Percentiles rank a stretch among this genome's conserved stretches.
Conservation (phyloP, 495 filamentous ascomycete species). For the Rhizodiscina lignyota region DNA sequence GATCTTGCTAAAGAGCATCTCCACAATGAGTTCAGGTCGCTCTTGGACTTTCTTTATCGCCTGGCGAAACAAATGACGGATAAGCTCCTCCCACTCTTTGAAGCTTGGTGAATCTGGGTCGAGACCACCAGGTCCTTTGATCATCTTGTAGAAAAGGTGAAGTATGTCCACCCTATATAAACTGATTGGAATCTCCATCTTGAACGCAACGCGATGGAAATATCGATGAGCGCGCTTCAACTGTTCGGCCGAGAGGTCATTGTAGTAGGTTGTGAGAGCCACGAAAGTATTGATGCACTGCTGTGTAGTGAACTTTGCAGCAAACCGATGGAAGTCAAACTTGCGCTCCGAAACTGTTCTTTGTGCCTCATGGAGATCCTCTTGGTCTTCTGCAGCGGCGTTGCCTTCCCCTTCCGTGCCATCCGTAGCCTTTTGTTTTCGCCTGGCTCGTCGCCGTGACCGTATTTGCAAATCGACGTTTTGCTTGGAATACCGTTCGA, state of each 20-base stretch:
- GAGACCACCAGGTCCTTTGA: slow-evolving; percentile 74
- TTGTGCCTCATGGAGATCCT: slow-evolving; percentile 54
- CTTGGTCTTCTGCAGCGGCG: slow-evolving; percentile 48
- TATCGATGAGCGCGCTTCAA: slow-evolving; percentile 89
- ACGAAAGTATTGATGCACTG: slow-evolving; percentile 82
- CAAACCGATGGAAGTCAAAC: slow-evolving; percentile 83
- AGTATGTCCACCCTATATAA: slow-evolving; percentile 86
- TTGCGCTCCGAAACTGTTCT: slow-evolving; percentile 62
- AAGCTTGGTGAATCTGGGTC: slow-evolving; percentile 43
- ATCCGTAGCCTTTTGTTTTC: slow-evolving; percentile 43
- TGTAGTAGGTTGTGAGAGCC: slow-evolving; percentile 60
- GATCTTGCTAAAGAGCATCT: slow-evolving; percentile 90
- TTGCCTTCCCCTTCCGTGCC: slow-evolving; percentile 11
- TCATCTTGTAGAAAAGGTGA: slow-evolving; percentile 72
- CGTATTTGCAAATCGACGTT: slow-evolving; percentile 88
- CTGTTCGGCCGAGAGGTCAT: slow-evolving; percentile 63
- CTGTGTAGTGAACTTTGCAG: slow-evolving; percentile 64
- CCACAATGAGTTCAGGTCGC: slow-evolving; percentile 65
- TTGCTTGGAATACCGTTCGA: slow-evolving; percentile 87
- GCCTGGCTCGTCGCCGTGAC: slow-evolving; percentile 49
- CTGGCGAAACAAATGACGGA: slow-evolving; percentile 40
- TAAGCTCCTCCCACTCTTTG: slow-evolving; percentile 85
- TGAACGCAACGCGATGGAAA: slow-evolving; percentile 89
- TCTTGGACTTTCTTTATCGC: slow-evolving; percentile 72
- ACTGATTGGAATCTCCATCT: slow-evolving; percentile 74